Conservation (phyloP, 2,329 filamentous ascomycete genomes). For the Eutypa lata region DNA sequence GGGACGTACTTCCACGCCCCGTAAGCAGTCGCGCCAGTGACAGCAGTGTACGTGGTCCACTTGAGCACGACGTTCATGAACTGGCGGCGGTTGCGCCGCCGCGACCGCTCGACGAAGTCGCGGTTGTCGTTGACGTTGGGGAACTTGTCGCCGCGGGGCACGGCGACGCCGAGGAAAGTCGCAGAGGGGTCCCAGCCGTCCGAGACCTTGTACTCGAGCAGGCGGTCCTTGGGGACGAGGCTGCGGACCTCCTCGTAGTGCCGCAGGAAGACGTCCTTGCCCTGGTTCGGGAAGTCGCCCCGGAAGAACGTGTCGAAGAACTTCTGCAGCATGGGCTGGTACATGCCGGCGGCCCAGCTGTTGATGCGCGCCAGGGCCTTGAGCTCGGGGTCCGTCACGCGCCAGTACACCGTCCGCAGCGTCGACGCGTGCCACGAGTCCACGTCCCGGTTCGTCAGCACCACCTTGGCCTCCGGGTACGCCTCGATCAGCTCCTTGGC, state of each 20-base stretch:
- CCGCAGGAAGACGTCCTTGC: conserved; percentile 57
- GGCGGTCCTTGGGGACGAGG: conserved; percentile 26
- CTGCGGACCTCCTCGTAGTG: conserved; percentile 27
- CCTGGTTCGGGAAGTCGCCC: conserved; percentile 62
- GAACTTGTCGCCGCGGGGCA: conserved; percentile 33
- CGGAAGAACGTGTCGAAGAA: conserved; percentile 69
- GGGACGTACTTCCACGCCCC: not conserved
- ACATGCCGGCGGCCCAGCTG: conserved; percentile 65
- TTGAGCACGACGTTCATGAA: conserved; percentile 41
- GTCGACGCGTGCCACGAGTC: conserved; percentile 61
- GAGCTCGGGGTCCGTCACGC: conserved; percentile 61
- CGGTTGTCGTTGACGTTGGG: conserved; percentile 46
- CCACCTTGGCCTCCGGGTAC: conserved; percentile 70
- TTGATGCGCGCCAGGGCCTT: conserved; percentile 52
- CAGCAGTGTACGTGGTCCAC: conserved; percentile 14
- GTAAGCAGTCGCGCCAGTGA: conserved; percentile 29
- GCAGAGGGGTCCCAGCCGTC: conserved; percentile 35
- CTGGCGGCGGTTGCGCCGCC: conserved; percentile 42
- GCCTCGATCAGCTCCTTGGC: conserved; percentile 67
- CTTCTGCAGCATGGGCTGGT: conserved; percentile 67
- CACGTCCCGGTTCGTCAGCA: conserved; percentile 65
- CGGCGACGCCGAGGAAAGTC: conserved; percentile 31
- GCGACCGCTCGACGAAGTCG: conserved; percentile 44
- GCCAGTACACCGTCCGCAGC: conserved; percentile 67
- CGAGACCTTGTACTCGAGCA: conserved; percentile 29